Evolutionary conservation across 495 filamentous ascomycete genomes (phyloP).

Genomic region (Lepraria neglecta): DNA sequence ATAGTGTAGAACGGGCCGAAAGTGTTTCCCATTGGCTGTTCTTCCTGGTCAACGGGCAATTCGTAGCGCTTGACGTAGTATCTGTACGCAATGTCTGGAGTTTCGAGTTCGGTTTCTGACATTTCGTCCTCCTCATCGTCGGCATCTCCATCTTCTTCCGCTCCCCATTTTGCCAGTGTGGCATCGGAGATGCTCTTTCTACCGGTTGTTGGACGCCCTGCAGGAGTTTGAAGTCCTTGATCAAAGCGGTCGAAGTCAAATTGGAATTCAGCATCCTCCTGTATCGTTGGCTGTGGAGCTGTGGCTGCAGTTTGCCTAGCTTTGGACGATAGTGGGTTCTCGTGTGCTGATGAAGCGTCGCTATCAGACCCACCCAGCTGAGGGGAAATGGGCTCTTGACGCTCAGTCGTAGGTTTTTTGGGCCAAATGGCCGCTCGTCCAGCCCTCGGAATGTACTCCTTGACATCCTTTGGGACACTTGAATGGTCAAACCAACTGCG

Average conservation of each 20-base stretch:
- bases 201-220: background rate
- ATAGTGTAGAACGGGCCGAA: background rate
- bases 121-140: background rate
- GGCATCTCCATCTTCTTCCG: background rate
- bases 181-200: slow-evolving; percentile 15
- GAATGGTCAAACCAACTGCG: background rate
- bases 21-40: background rate
- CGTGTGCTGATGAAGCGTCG: too few species aligned
- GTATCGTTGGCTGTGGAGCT: background rate
- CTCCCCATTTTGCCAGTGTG: slow-evolving; percentile 7
- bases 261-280: background rate
- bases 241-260: background rate
- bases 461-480: background rate
- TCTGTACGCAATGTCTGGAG: background rate
- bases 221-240: background rate
- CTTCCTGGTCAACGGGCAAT: background rate
- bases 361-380: too few species aligned
- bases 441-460: background rate
- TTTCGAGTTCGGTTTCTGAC: background rate
- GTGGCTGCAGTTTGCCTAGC: too few species aligned
- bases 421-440: background rate
- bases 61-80: background rate
- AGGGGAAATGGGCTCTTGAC: background rate
- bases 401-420: background rate
- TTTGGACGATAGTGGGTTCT: too few species aligned